These are phyloP conservation scores for Truncatella angustata DNA, from an alignment of 2,329 filamentous ascomycete genomes.

Conservation along the genomic window DNA sequence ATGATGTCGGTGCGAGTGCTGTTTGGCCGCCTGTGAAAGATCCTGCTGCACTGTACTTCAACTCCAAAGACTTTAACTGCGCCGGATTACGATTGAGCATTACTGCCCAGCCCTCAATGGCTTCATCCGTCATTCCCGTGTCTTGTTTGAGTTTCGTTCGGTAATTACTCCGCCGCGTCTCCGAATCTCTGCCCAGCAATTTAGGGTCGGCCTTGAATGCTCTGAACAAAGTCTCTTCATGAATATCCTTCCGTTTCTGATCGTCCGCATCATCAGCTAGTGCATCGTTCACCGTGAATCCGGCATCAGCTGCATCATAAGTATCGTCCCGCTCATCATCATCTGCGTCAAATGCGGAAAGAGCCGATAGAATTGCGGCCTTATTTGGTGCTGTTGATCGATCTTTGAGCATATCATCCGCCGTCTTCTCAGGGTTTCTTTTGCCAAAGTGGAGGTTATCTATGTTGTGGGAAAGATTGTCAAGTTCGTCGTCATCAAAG, in stretches of 20 bases:
- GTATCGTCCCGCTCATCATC: slow-evolving; percentile 97
- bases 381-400: slow-evolving; percentile 67
- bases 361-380: slow-evolving; percentile 81
- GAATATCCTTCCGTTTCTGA: slow-evolving; percentile 42
- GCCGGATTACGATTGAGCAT: slow-evolving; percentile 77
- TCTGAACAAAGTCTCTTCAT: slow-evolving; percentile 72
- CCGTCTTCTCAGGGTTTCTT: slow-evolving; percentile 57
- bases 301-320: slow-evolving; percentile 89
- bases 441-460: slow-evolving; percentile 79
- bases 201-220: slow-evolving; percentile 64
- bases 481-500: slow-evolving; percentile 79
- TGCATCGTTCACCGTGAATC: slow-evolving; percentile 75
- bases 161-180: slow-evolving; percentile 62
- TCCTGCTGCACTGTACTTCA: slow-evolving; percentile 51
- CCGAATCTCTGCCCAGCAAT: slow-evolving; percentile 69
- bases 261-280: slow-evolving; percentile 55
- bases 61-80: slow-evolving; percentile 67
- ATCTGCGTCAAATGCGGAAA: slow-evolving; percentile 86
- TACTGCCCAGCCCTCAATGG: slow-evolving; percentile 89
- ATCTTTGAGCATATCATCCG: slow-evolving; percentile 71
- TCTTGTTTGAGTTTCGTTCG: slow-evolving; percentile 67
- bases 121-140: slow-evolving; percentile 89
- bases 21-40: slow-evolving; percentile 66
- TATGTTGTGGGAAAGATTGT: slow-evolving; percentile 64
- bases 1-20: slow-evolving; percentile 65